Evolutionary conservation across 306 rosid species (phyloP).

Genomic region (Chamaecrista fasciculata): DNA sequence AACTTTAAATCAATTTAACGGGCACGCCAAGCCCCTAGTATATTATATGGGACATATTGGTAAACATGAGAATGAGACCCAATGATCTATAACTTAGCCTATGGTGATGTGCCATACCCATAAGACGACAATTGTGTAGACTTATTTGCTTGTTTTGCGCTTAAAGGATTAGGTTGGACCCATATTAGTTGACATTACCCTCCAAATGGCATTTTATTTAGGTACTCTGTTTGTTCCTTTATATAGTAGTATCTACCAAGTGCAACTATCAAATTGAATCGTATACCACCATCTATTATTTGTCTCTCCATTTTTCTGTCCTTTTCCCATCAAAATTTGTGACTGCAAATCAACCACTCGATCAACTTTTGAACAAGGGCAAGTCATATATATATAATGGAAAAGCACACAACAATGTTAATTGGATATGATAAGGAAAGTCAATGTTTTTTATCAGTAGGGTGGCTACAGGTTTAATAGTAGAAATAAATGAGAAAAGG

Average conservation of each 20-base stretch:
- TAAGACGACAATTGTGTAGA: background rate
- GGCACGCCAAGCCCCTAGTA: too few species aligned
- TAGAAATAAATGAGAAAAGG: background rate
- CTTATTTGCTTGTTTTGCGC: background rate
- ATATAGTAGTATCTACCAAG: background rate
- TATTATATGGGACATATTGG: too few species aligned
- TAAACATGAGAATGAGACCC: too few species aligned
- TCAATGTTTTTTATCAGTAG: background rate
- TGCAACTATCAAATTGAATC: slow-evolving; percentile 7
- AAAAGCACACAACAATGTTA: too few species aligned
- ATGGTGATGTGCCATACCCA: too few species aligned
- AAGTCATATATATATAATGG: too few species aligned
- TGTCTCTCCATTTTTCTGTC: background rate
- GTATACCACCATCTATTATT: slow-evolving; percentile 17
- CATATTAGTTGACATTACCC: background rate
- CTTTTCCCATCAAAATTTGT: background rate
- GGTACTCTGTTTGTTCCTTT: background rate
- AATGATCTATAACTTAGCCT: too few species aligned
- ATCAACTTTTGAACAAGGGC: slow-evolving; percentile 21
- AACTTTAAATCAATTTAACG: too few species aligned
- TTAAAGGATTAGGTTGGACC: background rate
- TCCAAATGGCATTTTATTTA: slow-evolving; percentile 4
- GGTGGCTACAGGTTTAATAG: background rate
- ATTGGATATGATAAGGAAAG: background rate
- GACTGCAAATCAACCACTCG: slow-evolving; percentile 27